Evolutionary conservation across 2,329 filamentous ascomycete genomes (phyloP).

Genomic region (Juglanconis oblonga): DNA sequence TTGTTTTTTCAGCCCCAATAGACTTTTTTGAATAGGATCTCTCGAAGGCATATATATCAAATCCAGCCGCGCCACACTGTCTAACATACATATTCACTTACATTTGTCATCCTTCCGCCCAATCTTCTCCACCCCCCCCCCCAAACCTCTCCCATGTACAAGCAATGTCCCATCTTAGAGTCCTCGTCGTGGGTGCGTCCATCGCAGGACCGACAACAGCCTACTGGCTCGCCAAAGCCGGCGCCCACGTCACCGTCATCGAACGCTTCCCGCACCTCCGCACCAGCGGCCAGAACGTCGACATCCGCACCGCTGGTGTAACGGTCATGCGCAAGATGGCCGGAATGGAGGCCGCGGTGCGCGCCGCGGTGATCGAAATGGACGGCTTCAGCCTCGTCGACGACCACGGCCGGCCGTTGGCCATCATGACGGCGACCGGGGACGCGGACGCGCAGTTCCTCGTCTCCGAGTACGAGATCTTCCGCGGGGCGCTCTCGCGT

Average conservation of each 20-base stretch:
- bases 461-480: slow-evolving; percentile 46
- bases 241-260: slow-evolving; percentile 25
- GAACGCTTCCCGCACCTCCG: slow-evolving; percentile 25
- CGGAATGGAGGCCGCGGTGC: slow-evolving; percentile 34
- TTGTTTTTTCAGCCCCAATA: background rate
- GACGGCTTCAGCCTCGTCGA: slow-evolving; percentile 41
- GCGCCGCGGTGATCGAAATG: slow-evolving; percentile 35
- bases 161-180: slow-evolving; percentile 25
- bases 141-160: background rate
- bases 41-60: background rate
- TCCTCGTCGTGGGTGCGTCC: slow-evolving; percentile 30
- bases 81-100: too few relatives aligned
- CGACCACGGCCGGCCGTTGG: slow-evolving; percentile 33
- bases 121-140: background rate
- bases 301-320: slow-evolving; percentile 35
- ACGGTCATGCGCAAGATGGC: slow-evolving; percentile 37
- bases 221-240: slow-evolving; percentile 28
- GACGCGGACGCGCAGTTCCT: slow-evolving; percentile 39
- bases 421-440: slow-evolving; percentile 31
- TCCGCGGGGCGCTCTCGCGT: slow-evolving; percentile 41
- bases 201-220: slow-evolving; percentile 25
- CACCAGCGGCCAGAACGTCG: slow-evolving; percentile 32
- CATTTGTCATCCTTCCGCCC: too few relatives aligned
- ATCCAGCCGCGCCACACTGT: too few relatives aligned
- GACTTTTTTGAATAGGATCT: background rate